These are phyloP conservation scores for Fusarium bulbicola DNA, from an alignment of 2,329 filamentous ascomycete species.

Conservation along the genomic window DNA sequence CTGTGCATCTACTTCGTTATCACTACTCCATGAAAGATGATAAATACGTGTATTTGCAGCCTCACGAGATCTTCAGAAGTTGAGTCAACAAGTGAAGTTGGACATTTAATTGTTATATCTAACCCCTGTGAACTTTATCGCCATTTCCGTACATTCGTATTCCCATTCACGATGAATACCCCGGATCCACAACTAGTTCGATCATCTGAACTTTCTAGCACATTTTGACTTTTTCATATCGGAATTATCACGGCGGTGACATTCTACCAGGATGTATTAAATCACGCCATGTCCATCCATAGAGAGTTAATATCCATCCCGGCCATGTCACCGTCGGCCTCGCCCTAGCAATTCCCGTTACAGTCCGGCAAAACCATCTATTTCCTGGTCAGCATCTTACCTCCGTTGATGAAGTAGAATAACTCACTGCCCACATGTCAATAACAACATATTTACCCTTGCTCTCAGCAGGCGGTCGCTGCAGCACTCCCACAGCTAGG, in stretches of 20 bases:
- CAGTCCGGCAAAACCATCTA: conserved; percentile 26
- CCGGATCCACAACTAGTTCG: background rate
- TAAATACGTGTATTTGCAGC: background rate
- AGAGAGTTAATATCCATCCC: background rate
- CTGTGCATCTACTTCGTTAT: too few relatives aligned
- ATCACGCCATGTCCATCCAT: background rate
- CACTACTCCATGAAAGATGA: background rate
- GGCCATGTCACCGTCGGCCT: background rate
- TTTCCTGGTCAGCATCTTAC: background rate
- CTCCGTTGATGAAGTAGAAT: accelerated
- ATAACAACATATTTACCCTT: conserved; percentile 38
- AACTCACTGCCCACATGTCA: conserved; percentile 40
- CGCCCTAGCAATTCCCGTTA: conserved; percentile 3
- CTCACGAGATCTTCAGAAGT: background rate
- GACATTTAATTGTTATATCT: background rate
- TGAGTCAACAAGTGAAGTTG: background rate
- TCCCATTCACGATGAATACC: background rate
- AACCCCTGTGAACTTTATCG: background rate
- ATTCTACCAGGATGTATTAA: background rate
- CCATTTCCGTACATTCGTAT: background rate
- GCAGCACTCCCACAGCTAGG: conserved; percentile 40
- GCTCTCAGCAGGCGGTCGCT: conserved; percentile 4
- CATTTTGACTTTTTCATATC: background rate
- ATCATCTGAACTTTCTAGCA: background rate
- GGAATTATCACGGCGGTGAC: background rate